Evolutionary conservation across 805 yeast species (phyloP).

Genomic region (Candida patagonica): DNA sequence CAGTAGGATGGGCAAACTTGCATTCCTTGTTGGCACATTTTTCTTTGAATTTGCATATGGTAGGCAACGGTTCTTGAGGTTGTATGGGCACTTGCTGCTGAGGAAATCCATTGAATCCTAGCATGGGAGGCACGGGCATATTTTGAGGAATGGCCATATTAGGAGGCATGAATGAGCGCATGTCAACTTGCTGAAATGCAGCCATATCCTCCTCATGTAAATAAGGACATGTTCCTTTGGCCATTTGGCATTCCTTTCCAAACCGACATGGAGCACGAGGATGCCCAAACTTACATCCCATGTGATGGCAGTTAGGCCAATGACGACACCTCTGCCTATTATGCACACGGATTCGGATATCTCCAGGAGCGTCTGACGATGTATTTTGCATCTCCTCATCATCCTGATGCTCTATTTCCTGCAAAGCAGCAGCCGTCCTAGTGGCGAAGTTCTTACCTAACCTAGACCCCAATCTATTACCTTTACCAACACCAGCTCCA

Average conservation of each 20-base stretch:
- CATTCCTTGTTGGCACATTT: slow-evolving; percentile 70
- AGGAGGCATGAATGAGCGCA: slow-evolving; percentile 34
- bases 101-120: background rate
- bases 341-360: slow-evolving; percentile 1
- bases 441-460: slow-evolving; percentile 2
- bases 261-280: slow-evolving; percentile 69
- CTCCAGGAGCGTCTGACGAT: background rate
- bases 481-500: slow-evolving; percentile 2
- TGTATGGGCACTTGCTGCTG: slow-evolving; percentile 13
- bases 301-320: slow-evolving; percentile 29
- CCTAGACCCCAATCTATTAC: background rate
- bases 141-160: background rate
- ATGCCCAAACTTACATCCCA: slow-evolving; percentile 62
- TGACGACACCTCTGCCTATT: slow-evolving; percentile 21
- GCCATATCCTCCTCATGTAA: slow-evolving; percentile 59
- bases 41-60: slow-evolving; percentile 67
- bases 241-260: slow-evolving; percentile 69
- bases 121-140: background rate
- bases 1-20: slow-evolving; percentile 89
- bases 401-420: background rate
- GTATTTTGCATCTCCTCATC: background rate
- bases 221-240: slow-evolving; percentile 73
- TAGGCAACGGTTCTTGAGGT: slow-evolving; percentile 5
- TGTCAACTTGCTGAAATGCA: background rate
- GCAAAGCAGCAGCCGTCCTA: background rate